A percentile compares a stretch with the other conserved stretches of the same genome.
phyloP scores from a whole-genome alignment of 75 land plant genomes.

The Cunninghamia lanceolata region DNA sequence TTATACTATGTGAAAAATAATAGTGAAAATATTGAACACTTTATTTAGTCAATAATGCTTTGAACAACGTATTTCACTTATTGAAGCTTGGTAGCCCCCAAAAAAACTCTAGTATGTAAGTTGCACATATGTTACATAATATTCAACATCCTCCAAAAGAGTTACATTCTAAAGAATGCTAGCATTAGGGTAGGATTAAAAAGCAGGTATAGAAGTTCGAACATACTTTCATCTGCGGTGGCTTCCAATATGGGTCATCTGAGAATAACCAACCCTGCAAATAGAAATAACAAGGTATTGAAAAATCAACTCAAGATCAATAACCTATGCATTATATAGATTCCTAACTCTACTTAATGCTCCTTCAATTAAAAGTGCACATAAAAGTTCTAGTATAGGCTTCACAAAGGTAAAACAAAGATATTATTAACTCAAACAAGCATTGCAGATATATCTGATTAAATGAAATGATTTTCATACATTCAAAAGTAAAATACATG shows the following conservation, averaged over 20 bases:
- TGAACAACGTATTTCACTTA: neutral
- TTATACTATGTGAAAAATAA: neutral
- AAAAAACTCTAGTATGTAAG: neutral
- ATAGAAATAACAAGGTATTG: neutral
- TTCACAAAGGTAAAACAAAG: neutral
- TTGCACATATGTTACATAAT: neutral
- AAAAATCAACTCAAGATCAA: neutral
- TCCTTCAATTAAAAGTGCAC: neutral
- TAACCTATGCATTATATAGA: neutral
- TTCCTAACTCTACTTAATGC: neutral
- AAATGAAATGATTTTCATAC: neutral
- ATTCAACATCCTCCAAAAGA: neutral
- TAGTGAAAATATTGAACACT: neutral
- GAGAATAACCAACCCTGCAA: constrained; percentile 80
- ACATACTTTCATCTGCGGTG: constrained; percentile 78
- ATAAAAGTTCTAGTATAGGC: neutral
- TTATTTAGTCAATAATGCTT: neutral
- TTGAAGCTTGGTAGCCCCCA: neutral
- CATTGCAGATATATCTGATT: neutral
- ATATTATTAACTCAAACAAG: neutral
- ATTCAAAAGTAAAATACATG: neutral
- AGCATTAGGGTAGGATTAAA: neutral
- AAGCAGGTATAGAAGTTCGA: neutral
- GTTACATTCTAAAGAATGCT: neutral
- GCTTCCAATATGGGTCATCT: constrained; percentile 74